Evolutionary conservation across 441 rosid genomes (phyloP).

Genomic region (Aleurites moluccanus): DNA sequence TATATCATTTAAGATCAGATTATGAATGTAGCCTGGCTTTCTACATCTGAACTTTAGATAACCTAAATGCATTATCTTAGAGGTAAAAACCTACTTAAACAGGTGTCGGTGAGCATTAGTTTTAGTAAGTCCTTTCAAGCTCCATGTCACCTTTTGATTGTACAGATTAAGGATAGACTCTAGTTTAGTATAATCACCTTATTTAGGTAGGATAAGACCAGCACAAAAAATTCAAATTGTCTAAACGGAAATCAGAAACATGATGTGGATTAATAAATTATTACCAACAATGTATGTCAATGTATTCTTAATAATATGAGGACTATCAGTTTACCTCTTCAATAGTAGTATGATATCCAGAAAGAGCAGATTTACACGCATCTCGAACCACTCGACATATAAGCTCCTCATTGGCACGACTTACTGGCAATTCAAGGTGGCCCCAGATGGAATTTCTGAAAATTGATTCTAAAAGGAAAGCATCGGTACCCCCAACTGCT

Average conservation of each 20-base stretch:
- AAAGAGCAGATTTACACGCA: slow-evolving; percentile 87
- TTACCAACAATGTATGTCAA: not conserved
- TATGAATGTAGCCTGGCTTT: not conserved
- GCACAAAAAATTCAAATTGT: not conserved
- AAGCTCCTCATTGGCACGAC: slow-evolving; percentile 78
- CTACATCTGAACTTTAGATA: not conserved
- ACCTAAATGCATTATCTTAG: not conserved
- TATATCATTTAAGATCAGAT: not conserved
- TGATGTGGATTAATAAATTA: not conserved
- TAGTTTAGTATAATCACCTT: not conserved
- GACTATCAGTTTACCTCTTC: slow-evolving; percentile 60
- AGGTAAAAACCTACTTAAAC: not conserved
- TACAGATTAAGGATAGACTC: not conserved
- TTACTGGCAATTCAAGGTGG: slow-evolving; percentile 81
- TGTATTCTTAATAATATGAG: not conserved
- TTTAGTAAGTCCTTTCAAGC: not conserved
- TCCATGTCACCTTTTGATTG: not conserved
- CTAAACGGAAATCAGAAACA: not conserved
- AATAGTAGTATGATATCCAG: slow-evolving; percentile 62
- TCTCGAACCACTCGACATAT: slow-evolving; percentile 71
- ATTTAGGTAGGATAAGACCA: not conserved
- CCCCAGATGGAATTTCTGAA: slow-evolving; percentile 85
- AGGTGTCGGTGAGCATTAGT: not conserved
- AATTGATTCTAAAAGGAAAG: slow-evolving; percentile 84
- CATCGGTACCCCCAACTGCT: slow-evolving; percentile 82